Percentiles rank a stretch among this genome's conserved stretches.
These are phyloP conservation scores for Entomortierella lignicola DNA, from an alignment of 192 early-diverging fungal genomes.

Conservation along the genomic window DNA sequence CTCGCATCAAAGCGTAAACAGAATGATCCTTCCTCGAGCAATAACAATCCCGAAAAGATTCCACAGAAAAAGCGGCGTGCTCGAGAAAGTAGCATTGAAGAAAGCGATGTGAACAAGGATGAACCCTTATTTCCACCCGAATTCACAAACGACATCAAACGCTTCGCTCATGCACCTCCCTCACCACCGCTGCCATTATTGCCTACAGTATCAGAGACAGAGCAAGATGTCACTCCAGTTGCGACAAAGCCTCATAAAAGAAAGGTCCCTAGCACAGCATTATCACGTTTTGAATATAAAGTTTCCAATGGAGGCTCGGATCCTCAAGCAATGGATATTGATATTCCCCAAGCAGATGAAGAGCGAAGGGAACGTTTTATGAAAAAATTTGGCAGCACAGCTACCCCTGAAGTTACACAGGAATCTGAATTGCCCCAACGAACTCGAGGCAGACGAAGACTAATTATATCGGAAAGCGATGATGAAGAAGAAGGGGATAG, in stretches of 20 bases:
- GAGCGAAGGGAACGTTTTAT: slow-evolving; percentile 12
- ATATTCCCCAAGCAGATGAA: neutral
- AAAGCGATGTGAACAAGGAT: neutral
- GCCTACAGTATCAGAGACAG: too few species aligned
- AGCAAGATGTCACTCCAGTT: neutral
- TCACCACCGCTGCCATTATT: neutral
- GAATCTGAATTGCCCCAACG: neutral
- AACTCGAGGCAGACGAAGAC: neutral
- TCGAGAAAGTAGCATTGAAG: neutral
- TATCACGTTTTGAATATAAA: slow-evolving; percentile 18
- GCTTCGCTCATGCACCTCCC: neutral
- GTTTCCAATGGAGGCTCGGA: neutral
- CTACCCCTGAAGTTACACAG: neutral
- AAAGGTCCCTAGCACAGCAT: neutral
- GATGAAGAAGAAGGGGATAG: slow-evolving; percentile 1
- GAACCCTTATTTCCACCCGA: slow-evolving; percentile 23
- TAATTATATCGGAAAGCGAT: slow-evolving; percentile 29
- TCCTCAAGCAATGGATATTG: neutral
- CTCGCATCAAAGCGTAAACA: neutral
- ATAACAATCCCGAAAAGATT: neutral
- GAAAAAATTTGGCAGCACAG: slow-evolving; percentile 21
- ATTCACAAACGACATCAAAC: slow-evolving; percentile 7
- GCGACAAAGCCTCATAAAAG: neutral
- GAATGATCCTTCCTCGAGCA: neutral
- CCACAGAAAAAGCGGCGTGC: neutral